Percentiles rank a stretch among this genome's conserved stretches.
These are phyloP conservation scores for Carallia pectinifolia DNA, from an alignment of 345 rosid species.

Conservation along the genomic window DNA sequence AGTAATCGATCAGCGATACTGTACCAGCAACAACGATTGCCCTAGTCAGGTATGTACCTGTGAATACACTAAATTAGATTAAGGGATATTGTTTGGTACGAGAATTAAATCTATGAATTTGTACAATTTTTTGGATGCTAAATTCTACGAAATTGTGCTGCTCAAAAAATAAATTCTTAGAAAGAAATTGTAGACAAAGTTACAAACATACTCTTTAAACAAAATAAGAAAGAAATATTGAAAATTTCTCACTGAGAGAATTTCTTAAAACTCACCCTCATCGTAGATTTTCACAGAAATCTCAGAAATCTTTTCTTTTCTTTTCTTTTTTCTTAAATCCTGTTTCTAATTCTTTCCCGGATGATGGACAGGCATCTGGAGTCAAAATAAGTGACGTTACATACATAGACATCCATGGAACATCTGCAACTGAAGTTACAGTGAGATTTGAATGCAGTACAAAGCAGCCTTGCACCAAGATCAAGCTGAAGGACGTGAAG, in stretches of 20 bases:
- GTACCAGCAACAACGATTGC: conserved; percentile 9
- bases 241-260: no score
- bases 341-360: neutral
- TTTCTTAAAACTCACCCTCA: no score
- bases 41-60: conserved; percentile 12
- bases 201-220: no score
- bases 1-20: conserved; percentile 22
- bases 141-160: no score
- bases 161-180: no score
- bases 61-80: neutral
- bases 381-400: conserved; percentile 61
- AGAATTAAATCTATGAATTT: neutral
- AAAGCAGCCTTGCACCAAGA: conserved; percentile 48
- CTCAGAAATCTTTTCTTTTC: neutral
- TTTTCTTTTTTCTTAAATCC: neutral
- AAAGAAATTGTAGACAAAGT: no score
- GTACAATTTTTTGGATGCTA: neutral
- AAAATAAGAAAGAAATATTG: no score
- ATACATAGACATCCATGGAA: conserved; percentile 57
- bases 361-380: conserved; percentile 55
- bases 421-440: conserved; percentile 52
- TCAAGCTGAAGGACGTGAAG: conserved; percentile 46
- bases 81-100: neutral
- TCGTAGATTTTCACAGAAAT: no score
- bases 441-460: conserved; percentile 60